A percentile compares a stretch with the other conserved stretches of the same genome.
Evolutionary conservation across 345 rosid species (phyloP).

Genomic region (Eucalyptus polyanthemos): DNA sequence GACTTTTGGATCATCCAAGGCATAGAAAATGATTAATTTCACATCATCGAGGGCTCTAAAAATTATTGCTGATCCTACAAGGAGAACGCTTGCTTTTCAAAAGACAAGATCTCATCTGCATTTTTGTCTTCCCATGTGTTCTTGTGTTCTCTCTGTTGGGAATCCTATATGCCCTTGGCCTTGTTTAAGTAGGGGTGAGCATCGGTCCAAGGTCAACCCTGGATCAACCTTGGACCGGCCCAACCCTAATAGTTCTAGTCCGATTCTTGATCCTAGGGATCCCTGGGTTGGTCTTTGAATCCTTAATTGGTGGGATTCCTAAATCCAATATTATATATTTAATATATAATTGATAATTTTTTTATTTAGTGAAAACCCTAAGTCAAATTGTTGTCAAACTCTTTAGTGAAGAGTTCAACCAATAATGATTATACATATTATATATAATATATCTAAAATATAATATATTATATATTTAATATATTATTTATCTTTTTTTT

Average conservation of each 20-base stretch:
- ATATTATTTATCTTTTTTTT: no score
- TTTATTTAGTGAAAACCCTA: no score
- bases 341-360: no score
- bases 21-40: not conserved
- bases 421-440: no score
- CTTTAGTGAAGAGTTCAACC: no score
- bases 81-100: not conserved
- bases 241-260: rapidly evolving
- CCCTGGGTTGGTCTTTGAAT: no score
- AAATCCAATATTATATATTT: no score
- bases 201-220: not conserved
- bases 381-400: no score
- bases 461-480: no score
- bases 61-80: not conserved
- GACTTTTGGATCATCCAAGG: not conserved
- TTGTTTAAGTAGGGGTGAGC: not conserved
- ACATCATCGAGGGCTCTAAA: not conserved
- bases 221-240: rapidly evolving
- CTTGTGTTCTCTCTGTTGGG: not conserved
- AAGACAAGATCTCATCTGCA: not conserved
- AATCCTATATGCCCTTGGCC: not conserved
- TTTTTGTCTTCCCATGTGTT: not conserved
- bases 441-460: no score
- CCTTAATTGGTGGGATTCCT: no score
- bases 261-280: no score